A percentile compares a stretch with the other conserved stretches of the same genome.
Conservation (phyloP, 495 filamentous ascomycete genomes). For the Neurospora sp. region DNA sequence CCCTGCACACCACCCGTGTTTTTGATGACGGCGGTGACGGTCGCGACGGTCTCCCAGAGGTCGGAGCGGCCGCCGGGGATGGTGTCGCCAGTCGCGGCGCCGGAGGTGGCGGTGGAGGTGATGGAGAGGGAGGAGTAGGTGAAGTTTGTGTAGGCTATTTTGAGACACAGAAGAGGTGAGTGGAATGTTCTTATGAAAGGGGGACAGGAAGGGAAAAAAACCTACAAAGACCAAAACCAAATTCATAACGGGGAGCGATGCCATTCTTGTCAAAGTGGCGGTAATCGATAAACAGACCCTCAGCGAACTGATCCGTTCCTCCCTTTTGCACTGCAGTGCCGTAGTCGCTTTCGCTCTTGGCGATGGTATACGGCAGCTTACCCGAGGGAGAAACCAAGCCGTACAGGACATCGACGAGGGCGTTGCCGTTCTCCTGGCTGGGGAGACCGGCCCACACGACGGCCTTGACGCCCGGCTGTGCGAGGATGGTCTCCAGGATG, state of each 20-base stretch:
- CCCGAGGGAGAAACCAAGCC: conserved; percentile 77
- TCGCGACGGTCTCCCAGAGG: conserved; percentile 52
- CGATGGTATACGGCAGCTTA: conserved; percentile 85
- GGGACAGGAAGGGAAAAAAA: conserved; percentile 10
- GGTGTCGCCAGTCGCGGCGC: conserved; percentile 44
- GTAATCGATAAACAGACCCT: conserved; percentile 78
- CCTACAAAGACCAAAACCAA: conserved; percentile 52
- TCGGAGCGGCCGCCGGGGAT: conserved; percentile 55
- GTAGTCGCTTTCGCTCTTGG: conserved; percentile 68
- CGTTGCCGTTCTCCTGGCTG: conserved; percentile 83
- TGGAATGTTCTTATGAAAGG: background rate
- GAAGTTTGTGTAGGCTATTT: conserved; percentile 50
- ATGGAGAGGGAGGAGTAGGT: conserved; percentile 37
- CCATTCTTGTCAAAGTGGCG: conserved; percentile 65
- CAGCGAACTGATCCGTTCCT: conserved; percentile 52
- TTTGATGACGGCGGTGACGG: conserved; percentile 47
- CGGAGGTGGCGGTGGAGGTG: conserved; percentile 31
- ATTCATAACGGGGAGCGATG: conserved; percentile 52
- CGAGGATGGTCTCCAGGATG: conserved; percentile 72
- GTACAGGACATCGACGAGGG: conserved; percentile 75
- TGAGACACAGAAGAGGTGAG: background rate
- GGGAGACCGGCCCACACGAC: conserved; percentile 85
- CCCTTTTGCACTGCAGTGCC: conserved; percentile 50
- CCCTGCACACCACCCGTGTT: conserved; percentile 64
- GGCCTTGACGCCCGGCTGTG: conserved; percentile 64